Percentiles rank a stretch among this genome's conserved stretches.
Conservation (phyloP, 2,329 filamentous ascomycete species). For the Exophiala sideris region DNA sequence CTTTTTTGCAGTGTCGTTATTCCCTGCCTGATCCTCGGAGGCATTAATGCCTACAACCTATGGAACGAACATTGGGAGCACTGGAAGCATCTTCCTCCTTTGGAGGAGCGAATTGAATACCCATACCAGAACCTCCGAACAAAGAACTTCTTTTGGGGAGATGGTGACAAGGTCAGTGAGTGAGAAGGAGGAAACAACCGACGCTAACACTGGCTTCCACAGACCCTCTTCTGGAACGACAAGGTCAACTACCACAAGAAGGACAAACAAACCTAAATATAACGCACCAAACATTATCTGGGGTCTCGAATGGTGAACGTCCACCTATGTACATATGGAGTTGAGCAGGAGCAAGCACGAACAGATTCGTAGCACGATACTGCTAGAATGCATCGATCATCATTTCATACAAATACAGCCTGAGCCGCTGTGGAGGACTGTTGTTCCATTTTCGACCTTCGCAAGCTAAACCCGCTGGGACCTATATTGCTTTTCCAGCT, state of each 20-base stretch:
- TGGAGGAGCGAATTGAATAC: constrained; percentile 91
- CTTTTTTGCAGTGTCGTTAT: constrained; percentile 61
- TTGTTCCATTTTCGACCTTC: not conserved
- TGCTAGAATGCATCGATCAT: constrained; percentile 1
- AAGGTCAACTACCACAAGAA: constrained; percentile 96
- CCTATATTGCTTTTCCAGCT: constrained; percentile 48
- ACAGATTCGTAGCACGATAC: not conserved
- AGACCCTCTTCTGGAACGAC: constrained; percentile 73
- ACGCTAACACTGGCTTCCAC: not conserved
- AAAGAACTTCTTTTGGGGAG: constrained; percentile 93
- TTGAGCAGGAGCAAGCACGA: constrained; percentile 5
- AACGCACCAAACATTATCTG: not conserved
- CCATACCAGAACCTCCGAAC: constrained; percentile 95
- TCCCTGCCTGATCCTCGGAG: constrained; percentile 68
- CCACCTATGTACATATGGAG: constrained; percentile 18
- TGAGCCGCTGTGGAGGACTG: not conserved
- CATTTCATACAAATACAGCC: constrained; percentile 5
- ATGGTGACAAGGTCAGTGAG: constrained; percentile 81
- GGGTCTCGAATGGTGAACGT: not conserved
- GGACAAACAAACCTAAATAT: constrained; percentile 60
- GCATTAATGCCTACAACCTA: constrained; percentile 80
- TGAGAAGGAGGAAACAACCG: not conserved
- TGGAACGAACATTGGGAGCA: constrained; percentile 99
- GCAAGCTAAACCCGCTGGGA: constrained; percentile 11
- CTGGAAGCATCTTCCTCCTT: constrained; percentile 76